Percentiles rank a stretch among this genome's conserved stretches.
Evolutionary conservation across 305 asterid genomes (phyloP).

Genomic region (Ajuga reptans): DNA sequence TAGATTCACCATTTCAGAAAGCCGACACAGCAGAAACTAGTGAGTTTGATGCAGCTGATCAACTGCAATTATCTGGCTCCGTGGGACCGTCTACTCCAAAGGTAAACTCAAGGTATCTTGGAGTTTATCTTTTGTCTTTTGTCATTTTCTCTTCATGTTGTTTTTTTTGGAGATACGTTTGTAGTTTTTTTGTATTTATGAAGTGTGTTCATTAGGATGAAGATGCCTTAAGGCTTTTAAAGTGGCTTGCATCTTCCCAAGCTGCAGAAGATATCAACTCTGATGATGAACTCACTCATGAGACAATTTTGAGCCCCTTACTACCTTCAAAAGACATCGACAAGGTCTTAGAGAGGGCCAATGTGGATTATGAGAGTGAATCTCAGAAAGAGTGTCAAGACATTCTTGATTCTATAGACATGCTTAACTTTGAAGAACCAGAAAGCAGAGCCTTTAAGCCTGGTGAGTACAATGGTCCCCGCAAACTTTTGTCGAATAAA

Average conservation of each 20-base stretch:
- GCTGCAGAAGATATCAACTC: slow-evolving; percentile 94
- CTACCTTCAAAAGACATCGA: slow-evolving; percentile 58
- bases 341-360: slow-evolving; percentile 78
- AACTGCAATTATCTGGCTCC: slow-evolving; percentile 30
- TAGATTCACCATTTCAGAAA: slow-evolving; percentile 34
- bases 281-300: slow-evolving; percentile 87
- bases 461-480: slow-evolving; percentile 26
- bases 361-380: slow-evolving; percentile 65
- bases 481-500: slow-evolving; percentile 29
- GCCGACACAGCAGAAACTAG: slow-evolving; percentile 30
- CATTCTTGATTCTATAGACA: slow-evolving; percentile 82
- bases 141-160: neutral
- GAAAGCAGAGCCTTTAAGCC: slow-evolving; percentile 29
- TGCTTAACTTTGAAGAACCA: slow-evolving; percentile 38
- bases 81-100: slow-evolving; percentile 41
- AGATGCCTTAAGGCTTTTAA: slow-evolving; percentile 79
- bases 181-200: slow-evolving; percentile 13
- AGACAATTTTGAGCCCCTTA: slow-evolving; percentile 74
- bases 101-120: slow-evolving; percentile 33
- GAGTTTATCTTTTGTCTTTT: neutral
- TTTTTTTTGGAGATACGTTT: slow-evolving; percentile 6
- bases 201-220: slow-evolving; percentile 49
- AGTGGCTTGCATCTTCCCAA: slow-evolving; percentile 99
- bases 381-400: slow-evolving; percentile 98
- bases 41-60: slow-evolving; percentile 36